Percentiles rank a stretch among this genome's conserved stretches.
Evolutionary conservation across 306 rosid species (phyloP).

Genomic region (Quercus cerris): DNA sequence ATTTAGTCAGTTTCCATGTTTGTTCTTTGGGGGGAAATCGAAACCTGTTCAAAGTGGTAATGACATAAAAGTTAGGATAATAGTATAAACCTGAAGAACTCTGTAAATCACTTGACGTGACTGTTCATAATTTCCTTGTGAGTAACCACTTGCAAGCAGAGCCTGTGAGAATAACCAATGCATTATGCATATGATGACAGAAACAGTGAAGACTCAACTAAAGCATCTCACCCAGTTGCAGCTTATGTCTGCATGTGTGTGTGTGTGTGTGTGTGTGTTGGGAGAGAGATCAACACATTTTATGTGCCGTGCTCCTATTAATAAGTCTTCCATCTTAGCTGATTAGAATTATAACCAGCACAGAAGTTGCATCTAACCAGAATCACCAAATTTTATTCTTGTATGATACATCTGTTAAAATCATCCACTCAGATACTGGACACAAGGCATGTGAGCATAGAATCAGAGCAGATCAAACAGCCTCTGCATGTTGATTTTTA

Average conservation of each 20-base stretch:
- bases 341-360: not conserved
- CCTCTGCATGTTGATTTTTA: not conserved
- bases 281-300: not conserved
- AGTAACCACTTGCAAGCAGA: conserved; percentile 75
- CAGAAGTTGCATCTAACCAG: not conserved
- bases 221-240: not conserved
- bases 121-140: conserved; percentile 66
- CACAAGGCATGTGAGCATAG: not conserved
- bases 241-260: not conserved
- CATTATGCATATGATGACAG: not conserved
- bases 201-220: conserved; percentile 17
- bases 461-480: not conserved
- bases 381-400: not conserved
- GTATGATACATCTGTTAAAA: not conserved
- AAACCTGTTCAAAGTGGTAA: not conserved
- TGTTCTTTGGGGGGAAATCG: not conserved
- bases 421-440: not conserved
- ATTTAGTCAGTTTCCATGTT: conserved; percentile 15
- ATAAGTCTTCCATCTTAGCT: not conserved
- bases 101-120: conserved; percentile 65
- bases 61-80: not conserved
- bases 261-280: not conserved
- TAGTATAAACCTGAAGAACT: conserved; percentile 65
- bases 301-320: not conserved
- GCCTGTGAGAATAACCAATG: conserved; percentile 47